These are phyloP conservation scores for Trichoderma hamatum DNA, from an alignment of 2,329 filamentous ascomycete genomes.

Conservation along the genomic window DNA sequence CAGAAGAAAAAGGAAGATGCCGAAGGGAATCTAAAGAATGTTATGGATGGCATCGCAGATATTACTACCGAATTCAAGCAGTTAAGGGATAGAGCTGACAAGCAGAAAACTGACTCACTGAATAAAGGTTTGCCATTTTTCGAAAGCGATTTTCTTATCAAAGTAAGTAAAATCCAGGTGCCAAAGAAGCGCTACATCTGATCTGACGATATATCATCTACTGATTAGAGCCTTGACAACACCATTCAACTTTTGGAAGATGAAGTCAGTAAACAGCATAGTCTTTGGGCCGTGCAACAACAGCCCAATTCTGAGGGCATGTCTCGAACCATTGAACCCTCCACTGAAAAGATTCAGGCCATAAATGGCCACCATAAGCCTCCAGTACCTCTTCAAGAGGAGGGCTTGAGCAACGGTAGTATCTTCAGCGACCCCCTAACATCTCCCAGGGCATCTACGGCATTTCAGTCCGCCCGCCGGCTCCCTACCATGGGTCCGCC, in stretches of 20 bases:
- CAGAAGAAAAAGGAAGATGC: conserved; percentile 37
- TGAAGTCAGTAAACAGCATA: conserved; percentile 42
- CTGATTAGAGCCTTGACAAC: conserved; percentile 39
- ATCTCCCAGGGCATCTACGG: conserved; percentile 32
- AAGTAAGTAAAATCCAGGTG: conserved; percentile 32
- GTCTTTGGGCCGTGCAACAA: conserved; percentile 43
- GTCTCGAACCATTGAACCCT: conserved; percentile 39
- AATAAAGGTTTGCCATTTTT: conserved; percentile 13
- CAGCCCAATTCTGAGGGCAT: conserved; percentile 39
- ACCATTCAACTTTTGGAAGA: conserved; percentile 42
- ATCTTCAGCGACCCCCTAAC: conserved; percentile 22
- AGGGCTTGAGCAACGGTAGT: background rate
- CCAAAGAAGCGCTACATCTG: background rate
- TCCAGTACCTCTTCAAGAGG: conserved; percentile 31
- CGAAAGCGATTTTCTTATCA: conserved; percentile 37
- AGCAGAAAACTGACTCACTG: conserved; percentile 26
- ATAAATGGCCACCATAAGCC: conserved; percentile 35
- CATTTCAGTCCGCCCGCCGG: conserved; percentile 34
- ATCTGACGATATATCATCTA: background rate
- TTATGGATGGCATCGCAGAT: conserved; percentile 35
- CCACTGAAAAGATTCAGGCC: conserved; percentile 35
- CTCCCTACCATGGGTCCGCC: conserved; percentile 31
- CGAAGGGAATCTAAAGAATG: conserved; percentile 36
- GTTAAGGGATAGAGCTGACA: conserved; percentile 35
- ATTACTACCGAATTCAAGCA: conserved; percentile 37